phyloP scores from a whole-genome alignment of 192 early-diverging fungal genomes.

The Jimgerdemannia flammicorona region DNA sequence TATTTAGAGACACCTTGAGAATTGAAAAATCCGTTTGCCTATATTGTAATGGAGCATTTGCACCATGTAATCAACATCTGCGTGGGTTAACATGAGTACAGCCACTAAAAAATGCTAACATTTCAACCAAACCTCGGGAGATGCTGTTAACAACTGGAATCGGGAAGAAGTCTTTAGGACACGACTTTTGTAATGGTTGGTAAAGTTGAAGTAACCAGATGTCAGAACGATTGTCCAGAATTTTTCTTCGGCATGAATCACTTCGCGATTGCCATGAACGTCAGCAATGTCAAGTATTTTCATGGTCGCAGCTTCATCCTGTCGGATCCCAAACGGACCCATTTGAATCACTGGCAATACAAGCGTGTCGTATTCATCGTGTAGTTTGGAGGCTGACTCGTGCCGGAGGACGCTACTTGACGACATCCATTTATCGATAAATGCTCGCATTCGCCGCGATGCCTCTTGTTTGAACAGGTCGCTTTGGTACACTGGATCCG shows the following conservation, averaged over 20 bases:
- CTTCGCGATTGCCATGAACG: constrained; percentile 14
- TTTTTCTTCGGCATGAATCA: constrained; percentile 10
- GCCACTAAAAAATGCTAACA: no score
- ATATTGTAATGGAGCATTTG: neutral
- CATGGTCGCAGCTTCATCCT: constrained; percentile 70
- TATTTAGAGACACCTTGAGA: constrained; percentile 82
- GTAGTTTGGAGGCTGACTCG: neutral
- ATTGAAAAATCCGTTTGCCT: constrained; percentile 92
- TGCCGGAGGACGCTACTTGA: neutral
- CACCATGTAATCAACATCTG: neutral
- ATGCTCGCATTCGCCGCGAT: constrained; percentile 39
- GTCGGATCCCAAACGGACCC: constrained; percentile 71
- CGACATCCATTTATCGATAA: constrained; percentile 43
- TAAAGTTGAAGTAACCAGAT: constrained; percentile 95
- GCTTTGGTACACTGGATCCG: constrained; percentile 60
- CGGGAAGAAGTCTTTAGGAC: constrained; percentile 57
- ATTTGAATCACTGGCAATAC: constrained; percentile 85
- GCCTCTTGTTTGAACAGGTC: constrained; percentile 51
- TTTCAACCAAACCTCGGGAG: constrained; percentile 65
- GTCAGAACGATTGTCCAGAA: constrained; percentile 67
- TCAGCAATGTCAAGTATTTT: constrained; percentile 58
- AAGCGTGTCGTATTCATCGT: constrained; percentile 51
- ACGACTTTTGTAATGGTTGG: constrained; percentile 54
- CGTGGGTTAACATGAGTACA: neutral
- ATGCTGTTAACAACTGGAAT: constrained; percentile 75